phyloP scores from a whole-genome alignment of 164 flowering plant genomes.

The Stephania yunnanensis region DNA sequence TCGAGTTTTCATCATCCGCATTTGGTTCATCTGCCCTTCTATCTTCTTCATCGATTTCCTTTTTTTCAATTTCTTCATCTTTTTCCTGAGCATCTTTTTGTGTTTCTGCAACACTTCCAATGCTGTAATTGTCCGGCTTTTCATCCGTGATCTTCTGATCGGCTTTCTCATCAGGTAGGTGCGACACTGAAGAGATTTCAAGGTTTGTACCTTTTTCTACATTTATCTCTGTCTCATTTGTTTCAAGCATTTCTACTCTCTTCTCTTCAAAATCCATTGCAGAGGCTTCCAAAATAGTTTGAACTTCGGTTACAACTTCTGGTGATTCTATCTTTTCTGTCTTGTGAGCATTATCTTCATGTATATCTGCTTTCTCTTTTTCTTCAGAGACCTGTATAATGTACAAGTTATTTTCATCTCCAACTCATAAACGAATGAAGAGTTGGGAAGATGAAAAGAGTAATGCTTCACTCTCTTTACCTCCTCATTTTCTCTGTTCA shows the following conservation, averaged over 20 bases:
- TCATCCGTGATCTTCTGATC: slow-evolving; percentile 9
- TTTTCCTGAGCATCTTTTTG: slow-evolving; percentile 1
- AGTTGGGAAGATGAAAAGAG: not conserved
- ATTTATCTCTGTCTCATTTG: slow-evolving; percentile 5
- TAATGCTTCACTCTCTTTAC: slow-evolving; percentile 1
- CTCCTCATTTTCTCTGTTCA: slow-evolving; percentile 7
- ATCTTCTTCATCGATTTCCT: slow-evolving; percentile 2
- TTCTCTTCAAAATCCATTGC: slow-evolving; percentile 13
- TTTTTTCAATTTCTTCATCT: slow-evolving; percentile 6
- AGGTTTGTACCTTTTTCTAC: slow-evolving; percentile 9
- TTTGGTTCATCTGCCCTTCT: not conserved
- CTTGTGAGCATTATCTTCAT: too few relatives aligned
- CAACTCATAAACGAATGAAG: not conserved
- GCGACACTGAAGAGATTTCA: slow-evolving; percentile 16
- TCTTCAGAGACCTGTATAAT: not conserved
- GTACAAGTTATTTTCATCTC: not conserved
- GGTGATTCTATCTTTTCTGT: slow-evolving; percentile 6
- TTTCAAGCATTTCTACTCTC: slow-evolving; percentile 8
- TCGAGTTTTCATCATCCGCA: not conserved
- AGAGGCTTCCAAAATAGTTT: slow-evolving; percentile 6
- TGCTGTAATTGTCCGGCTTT: slow-evolving; percentile 5
- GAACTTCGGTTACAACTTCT: not conserved
- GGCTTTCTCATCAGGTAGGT: slow-evolving; percentile 11
- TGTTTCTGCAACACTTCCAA: slow-evolving; percentile 7
- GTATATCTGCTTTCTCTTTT: not conserved